Evolutionary conservation across 2,329 filamentous ascomycete species (phyloP).

Genomic region (Pseudogymnoascus sp.): DNA sequence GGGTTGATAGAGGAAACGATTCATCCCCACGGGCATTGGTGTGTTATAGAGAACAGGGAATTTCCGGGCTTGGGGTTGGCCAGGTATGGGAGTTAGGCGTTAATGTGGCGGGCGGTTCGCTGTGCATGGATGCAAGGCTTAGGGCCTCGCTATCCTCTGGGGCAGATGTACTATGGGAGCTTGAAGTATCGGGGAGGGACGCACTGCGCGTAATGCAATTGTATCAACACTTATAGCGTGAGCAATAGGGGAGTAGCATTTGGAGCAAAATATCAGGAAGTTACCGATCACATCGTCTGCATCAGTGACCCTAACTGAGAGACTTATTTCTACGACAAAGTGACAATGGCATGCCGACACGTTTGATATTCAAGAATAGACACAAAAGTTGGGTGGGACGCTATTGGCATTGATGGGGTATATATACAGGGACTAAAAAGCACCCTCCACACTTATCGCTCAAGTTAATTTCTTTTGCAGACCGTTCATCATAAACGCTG

Average conservation of each 20-base stretch:
- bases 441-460: constrained; percentile 7
- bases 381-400: not conserved
- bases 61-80: not conserved
- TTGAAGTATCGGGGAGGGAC: not conserved
- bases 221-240: constrained; percentile 2
- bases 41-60: not conserved
- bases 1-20: not conserved
- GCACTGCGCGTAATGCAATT: not conserved
- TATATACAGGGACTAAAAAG: constrained; percentile 1
- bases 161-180: not conserved
- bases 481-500: not conserved
- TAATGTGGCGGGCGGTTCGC: not conserved
- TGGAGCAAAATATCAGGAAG: not conserved
- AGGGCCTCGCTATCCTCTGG: not conserved
- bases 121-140: not conserved
- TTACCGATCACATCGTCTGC: not conserved
- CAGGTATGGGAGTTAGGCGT: not conserved
- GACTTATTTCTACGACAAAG: not conserved
- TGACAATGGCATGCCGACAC: not conserved
- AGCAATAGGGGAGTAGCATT: not conserved
- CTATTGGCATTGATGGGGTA: constrained; percentile 8
- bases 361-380: not conserved
- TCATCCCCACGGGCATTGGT: not conserved
- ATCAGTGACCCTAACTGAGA: not conserved
- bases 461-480: not conserved